These are phyloP conservation scores for Colletotrichum tropicale DNA, from an alignment of 2,329 filamentous ascomycete species.

Conservation along the genomic window DNA sequence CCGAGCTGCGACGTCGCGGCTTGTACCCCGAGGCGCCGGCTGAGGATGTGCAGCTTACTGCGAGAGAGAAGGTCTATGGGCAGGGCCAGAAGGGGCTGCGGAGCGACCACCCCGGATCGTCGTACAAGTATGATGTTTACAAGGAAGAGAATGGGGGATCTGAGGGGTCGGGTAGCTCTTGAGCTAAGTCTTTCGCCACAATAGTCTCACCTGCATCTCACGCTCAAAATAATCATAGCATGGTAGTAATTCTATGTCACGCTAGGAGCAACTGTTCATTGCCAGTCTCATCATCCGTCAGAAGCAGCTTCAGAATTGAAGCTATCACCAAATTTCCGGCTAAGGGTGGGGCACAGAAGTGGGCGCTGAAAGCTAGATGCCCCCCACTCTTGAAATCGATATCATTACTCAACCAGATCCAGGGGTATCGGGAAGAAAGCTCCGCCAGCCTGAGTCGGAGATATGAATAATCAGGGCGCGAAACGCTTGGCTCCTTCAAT, in stretches of 20 bases:
- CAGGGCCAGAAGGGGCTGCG: constrained; percentile 60
- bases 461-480: neutral
- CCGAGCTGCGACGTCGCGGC: constrained; percentile 30
- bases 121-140: constrained; percentile 68
- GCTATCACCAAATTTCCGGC: neutral
- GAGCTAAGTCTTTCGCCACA: neutral
- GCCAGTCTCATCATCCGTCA: neutral
- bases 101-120: constrained; percentile 62
- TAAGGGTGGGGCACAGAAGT: neutral
- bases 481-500: neutral
- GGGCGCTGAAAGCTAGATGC: neutral
- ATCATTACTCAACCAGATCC: neutral
- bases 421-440: neutral
- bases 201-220: neutral
- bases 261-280: too few species aligned
- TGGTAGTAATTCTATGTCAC: too few species aligned
- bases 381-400: neutral
- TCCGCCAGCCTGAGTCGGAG: neutral
- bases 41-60: constrained; percentile 46
- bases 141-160: constrained; percentile 46
- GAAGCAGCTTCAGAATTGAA: neutral
- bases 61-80: constrained; percentile 67
- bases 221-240: neutral
- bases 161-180: neutral
- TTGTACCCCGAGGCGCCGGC: constrained; percentile 32